Percentiles rank a stretch among this genome's conserved stretches.
phyloP scores from a whole-genome alignment of 108 stramenopile genomes.

The Skeletonema potamos region DNA sequence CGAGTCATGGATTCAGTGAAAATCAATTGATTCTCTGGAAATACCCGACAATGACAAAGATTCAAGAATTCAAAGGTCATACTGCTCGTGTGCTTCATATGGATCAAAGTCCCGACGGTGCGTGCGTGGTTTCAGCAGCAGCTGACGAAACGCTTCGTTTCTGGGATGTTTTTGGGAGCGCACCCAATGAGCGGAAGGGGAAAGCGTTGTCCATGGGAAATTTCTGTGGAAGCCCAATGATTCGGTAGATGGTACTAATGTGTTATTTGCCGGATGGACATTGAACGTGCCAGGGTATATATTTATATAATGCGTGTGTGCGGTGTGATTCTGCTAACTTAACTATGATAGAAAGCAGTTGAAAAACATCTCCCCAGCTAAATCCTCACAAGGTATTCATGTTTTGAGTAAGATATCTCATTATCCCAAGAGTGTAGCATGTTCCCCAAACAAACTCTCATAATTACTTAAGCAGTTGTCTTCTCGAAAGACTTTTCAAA shows the following conservation, averaged over 20 bases:
- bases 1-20: conserved; percentile 94
- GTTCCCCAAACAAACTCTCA: background rate
- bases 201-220: background rate
- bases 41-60: conserved; percentile 87
- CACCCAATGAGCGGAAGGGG: background rate
- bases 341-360: background rate
- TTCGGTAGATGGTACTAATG: background rate
- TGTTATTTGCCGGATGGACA: background rate
- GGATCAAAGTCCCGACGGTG: conserved; percentile 84
- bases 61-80: conserved; percentile 87
- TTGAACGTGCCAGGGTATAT: background rate
- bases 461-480: background rate
- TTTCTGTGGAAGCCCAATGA: conserved; percentile 3
- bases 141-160: conserved; percentile 94
- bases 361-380: background rate
- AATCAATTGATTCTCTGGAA: conserved; percentile 98
- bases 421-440: background rate
- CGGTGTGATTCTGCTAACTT: background rate
- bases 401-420: background rate
- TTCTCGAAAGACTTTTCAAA: conserved; percentile 34
- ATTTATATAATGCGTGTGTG: background rate
- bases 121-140: conserved; percentile 73
- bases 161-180: conserved; percentile 82
- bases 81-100: conserved; percentile 84
- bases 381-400: too few relatives aligned